These are phyloP conservation scores for Trichophyton benhamiae DNA, from an alignment of 2,329 filamentous ascomycete genomes.

Conservation along the genomic window DNA sequence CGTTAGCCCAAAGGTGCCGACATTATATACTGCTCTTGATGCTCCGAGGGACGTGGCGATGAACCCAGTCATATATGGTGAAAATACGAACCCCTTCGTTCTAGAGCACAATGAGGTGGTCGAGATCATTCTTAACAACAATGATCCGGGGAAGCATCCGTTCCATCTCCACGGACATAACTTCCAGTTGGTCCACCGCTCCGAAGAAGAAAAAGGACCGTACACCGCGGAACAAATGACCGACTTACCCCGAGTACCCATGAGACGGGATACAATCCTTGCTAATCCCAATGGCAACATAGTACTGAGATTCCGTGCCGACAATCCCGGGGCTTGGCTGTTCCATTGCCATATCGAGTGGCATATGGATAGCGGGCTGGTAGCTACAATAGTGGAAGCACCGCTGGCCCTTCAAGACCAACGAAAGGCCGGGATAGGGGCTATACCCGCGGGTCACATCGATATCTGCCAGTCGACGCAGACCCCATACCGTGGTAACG, in stretches of 20 bases:
- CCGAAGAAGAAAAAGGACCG: slow-evolving; percentile 15
- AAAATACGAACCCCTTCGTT: slow-evolving; percentile 8
- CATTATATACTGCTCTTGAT: slow-evolving; percentile 7
- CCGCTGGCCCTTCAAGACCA: slow-evolving; percentile 23
- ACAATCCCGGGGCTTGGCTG: slow-evolving; percentile 38
- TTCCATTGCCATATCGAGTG: slow-evolving; percentile 40
- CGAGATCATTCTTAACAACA: slow-evolving; percentile 10
- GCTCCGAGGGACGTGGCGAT: slow-evolving; percentile 6
- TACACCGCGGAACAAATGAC: slow-evolving; percentile 23
- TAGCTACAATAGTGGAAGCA: slow-evolving; percentile 41
- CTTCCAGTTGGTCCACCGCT: slow-evolving; percentile 9
- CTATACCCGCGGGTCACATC: slow-evolving; percentile 16
- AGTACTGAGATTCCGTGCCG: slow-evolving; percentile 40
- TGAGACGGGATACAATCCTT: slow-evolving; percentile 42
- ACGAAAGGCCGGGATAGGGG: neutral
- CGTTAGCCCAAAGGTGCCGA: slow-evolving; percentile 9
- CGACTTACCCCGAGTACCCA: slow-evolving; percentile 29
- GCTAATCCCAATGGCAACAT: slow-evolving; percentile 40
- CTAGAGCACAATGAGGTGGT: slow-evolving; percentile 6
- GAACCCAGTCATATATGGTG: slow-evolving; percentile 9
- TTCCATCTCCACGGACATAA: slow-evolving; percentile 35
- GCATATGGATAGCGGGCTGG: slow-evolving; percentile 41
- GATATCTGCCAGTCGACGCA: slow-evolving; percentile 26
- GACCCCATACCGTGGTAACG: slow-evolving; percentile 52
- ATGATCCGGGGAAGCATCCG: slow-evolving; percentile 10